These are phyloP conservation scores for Entomortierella parvispora DNA, from an alignment of 192 early-diverging fungal species.

Conservation along the genomic window DNA sequence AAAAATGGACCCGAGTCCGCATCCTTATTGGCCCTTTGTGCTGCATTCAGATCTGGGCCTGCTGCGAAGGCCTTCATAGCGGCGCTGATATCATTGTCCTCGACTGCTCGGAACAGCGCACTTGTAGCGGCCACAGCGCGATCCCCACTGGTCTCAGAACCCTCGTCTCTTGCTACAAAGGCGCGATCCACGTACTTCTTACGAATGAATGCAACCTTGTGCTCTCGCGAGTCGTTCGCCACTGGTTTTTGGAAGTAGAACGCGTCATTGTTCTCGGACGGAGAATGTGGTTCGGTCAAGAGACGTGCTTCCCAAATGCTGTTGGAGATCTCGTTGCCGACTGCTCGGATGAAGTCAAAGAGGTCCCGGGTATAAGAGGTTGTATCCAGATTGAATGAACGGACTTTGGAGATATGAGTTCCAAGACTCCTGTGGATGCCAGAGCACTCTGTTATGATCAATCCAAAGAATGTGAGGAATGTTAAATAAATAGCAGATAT, in stretches of 20 bases:
- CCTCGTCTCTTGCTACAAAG: conserved; percentile 47
- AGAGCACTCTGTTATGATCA: conserved; percentile 65
- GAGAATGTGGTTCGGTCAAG: neutral
- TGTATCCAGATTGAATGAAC: conserved; percentile 73
- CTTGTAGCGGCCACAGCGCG: conserved; percentile 22
- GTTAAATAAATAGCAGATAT: neutral
- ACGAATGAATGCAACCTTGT: conserved; percentile 65
- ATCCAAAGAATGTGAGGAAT: no score
- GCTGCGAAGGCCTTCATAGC: conserved; percentile 50
- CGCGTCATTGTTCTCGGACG: neutral
- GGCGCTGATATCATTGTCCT: conserved; percentile 52
- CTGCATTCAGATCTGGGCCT: conserved; percentile 56
- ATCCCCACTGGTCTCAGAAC: conserved; percentile 3
- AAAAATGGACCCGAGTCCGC: conserved; percentile 20
- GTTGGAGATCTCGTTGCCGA: conserved; percentile 74
- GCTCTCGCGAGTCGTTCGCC: conserved; percentile 57
- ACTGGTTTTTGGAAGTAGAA: conserved; percentile 51
- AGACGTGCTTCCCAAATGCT: conserved; percentile 71
- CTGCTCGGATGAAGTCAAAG: conserved; percentile 61
- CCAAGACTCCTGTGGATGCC: conserved; percentile 77
- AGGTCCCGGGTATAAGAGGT: conserved; percentile 74
- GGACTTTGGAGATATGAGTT: conserved; percentile 78
- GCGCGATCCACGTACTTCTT: conserved; percentile 65
- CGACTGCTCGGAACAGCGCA: conserved; percentile 54
- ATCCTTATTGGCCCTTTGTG: conserved; percentile 19